Evolutionary conservation across 1,284 basidiomycete genomes (phyloP).

Genomic region (Apiotrichum sp.): DNA sequence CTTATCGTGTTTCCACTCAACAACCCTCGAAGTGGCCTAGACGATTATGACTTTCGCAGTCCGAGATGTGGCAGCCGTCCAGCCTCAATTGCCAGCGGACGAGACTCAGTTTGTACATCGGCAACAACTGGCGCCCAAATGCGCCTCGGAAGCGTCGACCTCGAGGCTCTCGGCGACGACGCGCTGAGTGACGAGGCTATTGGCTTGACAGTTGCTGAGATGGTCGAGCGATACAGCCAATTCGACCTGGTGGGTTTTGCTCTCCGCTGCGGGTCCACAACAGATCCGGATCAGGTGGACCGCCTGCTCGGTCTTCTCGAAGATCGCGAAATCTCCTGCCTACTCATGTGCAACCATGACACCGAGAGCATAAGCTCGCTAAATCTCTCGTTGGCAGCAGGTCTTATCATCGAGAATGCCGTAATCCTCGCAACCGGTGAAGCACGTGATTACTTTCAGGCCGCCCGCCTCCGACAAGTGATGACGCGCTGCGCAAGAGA

Average conservation of each 20-base stretch:
- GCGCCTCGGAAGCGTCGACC: slow-evolving; percentile 7
- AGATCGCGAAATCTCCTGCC: neutral
- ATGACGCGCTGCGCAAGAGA: slow-evolving; percentile 6
- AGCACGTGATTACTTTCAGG: slow-evolving; percentile 10
- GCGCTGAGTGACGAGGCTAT: neutral
- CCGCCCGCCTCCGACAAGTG: neutral
- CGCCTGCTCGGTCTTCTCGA: slow-evolving; percentile 1
- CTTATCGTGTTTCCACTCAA: slow-evolving; percentile 1
- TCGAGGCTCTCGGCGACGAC: neutral
- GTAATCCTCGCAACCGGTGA: slow-evolving; percentile 7
- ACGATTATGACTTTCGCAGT: neutral
- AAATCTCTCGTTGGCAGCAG: neutral
- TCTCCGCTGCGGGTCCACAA: neutral
- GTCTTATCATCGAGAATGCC: slow-evolving; percentile 11
- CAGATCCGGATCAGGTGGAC: slow-evolving; percentile 2
- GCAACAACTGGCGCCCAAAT: neutral
- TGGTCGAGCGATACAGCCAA: slow-evolving; percentile 3
- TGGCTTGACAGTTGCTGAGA: neutral
- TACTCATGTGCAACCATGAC: slow-evolving; percentile 3
- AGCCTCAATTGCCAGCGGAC: neutral
- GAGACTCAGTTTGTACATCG: neutral
- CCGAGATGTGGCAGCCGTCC: neutral
- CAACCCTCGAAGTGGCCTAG: neutral
- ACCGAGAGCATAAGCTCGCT: slow-evolving; percentile 1
- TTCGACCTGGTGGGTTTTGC: slow-evolving; percentile 6